Evolutionary conservation across 495 filamentous ascomycete genomes (phyloP).

Genomic region (Friedmanniomyces simplex): DNA sequence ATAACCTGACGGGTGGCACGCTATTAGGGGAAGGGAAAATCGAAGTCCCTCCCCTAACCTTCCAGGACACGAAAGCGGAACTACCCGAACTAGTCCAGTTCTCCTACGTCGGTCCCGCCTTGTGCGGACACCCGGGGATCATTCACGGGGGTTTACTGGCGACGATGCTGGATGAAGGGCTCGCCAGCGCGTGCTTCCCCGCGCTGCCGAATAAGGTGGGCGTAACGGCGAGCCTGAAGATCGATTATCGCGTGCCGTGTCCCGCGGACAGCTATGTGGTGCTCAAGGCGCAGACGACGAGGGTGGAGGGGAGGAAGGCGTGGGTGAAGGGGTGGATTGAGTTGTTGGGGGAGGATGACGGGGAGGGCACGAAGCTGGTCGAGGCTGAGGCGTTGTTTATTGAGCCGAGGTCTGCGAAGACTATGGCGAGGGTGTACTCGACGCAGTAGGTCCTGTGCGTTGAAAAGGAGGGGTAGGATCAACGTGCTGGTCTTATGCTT

Average conservation of each 20-base stretch:
- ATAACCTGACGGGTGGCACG: slow-evolving; percentile 75
- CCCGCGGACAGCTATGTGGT: slow-evolving; percentile 69
- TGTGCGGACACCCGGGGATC: slow-evolving; percentile 88
- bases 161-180: slow-evolving; percentile 82
- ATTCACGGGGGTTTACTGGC: slow-evolving; percentile 87
- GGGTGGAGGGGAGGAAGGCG: slow-evolving; percentile 88
- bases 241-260: slow-evolving; percentile 77
- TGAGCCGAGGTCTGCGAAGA: slow-evolving; percentile 73
- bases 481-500: too few species aligned
- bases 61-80: slow-evolving; percentile 60
- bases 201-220: slow-evolving; percentile 81
- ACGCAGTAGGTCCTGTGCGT: slow-evolving; percentile 3
- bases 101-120: slow-evolving; percentile 64
- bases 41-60: slow-evolving; percentile 71
- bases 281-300: slow-evolving; percentile 67
- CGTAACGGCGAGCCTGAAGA: slow-evolving; percentile 81
- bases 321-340: slow-evolving; percentile 92
- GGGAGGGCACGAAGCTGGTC: slow-evolving; percentile 44
- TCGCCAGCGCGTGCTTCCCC: slow-evolving; percentile 83
- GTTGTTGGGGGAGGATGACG: slow-evolving; percentile 42
- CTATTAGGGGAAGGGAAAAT: slow-evolving; percentile 67
- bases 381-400: slow-evolving; percentile 82
- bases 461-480: not conserved
- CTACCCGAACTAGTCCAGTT: slow-evolving; percentile 53
- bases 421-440: slow-evolving; percentile 31